Evolutionary conservation across 208 protist genomes (phyloP), one percentile per base, ranked within the genome.

Genomic region (Phytomonas francai): DNA sequence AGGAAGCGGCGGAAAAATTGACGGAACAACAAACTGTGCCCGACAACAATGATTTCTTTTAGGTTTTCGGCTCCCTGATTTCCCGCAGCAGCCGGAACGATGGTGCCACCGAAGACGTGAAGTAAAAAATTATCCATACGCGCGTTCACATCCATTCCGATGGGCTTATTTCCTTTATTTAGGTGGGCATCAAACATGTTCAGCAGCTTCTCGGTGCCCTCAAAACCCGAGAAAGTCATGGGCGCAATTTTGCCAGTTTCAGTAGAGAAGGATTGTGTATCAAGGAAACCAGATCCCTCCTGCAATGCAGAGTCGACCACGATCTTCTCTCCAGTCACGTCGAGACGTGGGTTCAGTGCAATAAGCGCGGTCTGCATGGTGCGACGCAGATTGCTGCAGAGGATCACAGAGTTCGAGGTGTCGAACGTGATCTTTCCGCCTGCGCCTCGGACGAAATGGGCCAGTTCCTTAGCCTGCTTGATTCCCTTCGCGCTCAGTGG

Each of bases 261-360:
- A 1, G 82, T 87, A 29, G 90, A 93, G 59, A 97, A 70, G 45
- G 80, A 86, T 58, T 96, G 91, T 27, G 93, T 87, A 72, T 97
- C 93, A n/a, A 96, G 85, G 75, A 96, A 96, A 68, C 88, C 82
- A 32, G 87, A 91, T 51, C 89, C 91, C 71, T 96, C 91, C 79
- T 97, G 93, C 54, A 96, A 70, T 0, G 83, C 74, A 8, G 93
- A 96, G 74, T 93, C 84, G 33, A 97, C 72, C 45, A 92, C 61
- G 59, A 97, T 87, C 42, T 69, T 79, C 80, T 96, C 91, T 27
- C 71, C 57, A 19, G 88, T 92, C 56, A 72, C 66, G 12, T 71
- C 67, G 34, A 95, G 76, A 11, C 91, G 81, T 8, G 80, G 79
- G n/a, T 62, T 63, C 42, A 92, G 49, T 11, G 82, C 90, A 57